phyloP scores from a whole-genome alignment of 805 yeast species.

The Kluyveromyces siamensis region DNA sequence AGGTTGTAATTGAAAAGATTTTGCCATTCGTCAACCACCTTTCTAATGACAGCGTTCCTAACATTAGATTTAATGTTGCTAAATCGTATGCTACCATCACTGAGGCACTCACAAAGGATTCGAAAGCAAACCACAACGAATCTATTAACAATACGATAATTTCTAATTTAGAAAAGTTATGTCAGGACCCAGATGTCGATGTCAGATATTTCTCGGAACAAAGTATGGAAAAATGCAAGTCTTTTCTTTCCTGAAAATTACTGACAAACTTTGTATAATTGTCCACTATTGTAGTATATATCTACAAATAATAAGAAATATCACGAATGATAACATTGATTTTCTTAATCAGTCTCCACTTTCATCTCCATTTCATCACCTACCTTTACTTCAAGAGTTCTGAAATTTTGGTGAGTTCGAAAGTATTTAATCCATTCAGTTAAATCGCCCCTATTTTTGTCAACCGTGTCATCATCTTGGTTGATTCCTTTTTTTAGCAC shows the following conservation, averaged over 20 bases:
- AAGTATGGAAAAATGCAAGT: slow-evolving; percentile 37
- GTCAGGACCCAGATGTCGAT: slow-evolving; percentile 73
- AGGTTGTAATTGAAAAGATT: slow-evolving; percentile 51
- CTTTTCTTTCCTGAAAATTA: slow-evolving; percentile 8
- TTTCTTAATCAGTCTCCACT: background rate
- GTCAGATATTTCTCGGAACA: slow-evolving; percentile 78
- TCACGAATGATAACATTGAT: background rate
- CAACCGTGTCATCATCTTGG: slow-evolving; percentile 8
- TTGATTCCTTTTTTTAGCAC: slow-evolving; percentile 28
- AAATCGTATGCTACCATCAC: slow-evolving; percentile 62
- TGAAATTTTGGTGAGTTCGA: slow-evolving; percentile 1
- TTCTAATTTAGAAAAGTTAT: slow-evolving; percentile 57
- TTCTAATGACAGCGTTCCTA: slow-evolving; percentile 79
- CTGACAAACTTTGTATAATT: background rate
- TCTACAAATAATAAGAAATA: background rate
- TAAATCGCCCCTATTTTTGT: slow-evolving; percentile 34
- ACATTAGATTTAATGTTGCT: slow-evolving; percentile 91
- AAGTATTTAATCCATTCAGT: slow-evolving; percentile 27
- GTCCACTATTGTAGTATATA: background rate
- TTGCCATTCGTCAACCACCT: slow-evolving; percentile 73
- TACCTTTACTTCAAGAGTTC: background rate
- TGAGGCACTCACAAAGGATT: slow-evolving; percentile 37
- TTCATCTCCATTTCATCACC: slow-evolving; percentile 1
- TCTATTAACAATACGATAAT: slow-evolving; percentile 44
- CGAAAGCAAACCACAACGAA: slow-evolving; percentile 18